Evolutionary conservation across 2,329 filamentous ascomycete species (phyloP).

Genomic region (Fusarium chuoi): DNA sequence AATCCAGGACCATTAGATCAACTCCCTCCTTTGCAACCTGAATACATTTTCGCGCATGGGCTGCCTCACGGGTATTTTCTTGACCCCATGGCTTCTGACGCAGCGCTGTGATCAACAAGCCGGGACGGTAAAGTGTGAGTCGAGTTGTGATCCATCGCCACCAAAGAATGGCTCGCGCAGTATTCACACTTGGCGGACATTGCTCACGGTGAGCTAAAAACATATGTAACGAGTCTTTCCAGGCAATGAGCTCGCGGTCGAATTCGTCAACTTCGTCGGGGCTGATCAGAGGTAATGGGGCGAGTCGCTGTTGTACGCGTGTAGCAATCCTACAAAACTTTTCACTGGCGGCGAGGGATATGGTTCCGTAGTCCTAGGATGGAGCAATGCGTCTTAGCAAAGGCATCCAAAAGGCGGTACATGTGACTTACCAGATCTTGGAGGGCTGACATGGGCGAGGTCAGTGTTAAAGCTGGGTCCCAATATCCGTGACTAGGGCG

Average conservation of each 20-base stretch:
- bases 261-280: not conserved
- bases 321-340: not conserved
- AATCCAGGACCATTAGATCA: fast-evolving
- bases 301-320: not conserved
- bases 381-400: not conserved
- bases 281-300: not conserved
- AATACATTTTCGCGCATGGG: not conserved
- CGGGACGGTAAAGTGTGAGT: not conserved
- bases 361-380: not conserved
- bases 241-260: not conserved
- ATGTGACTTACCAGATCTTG: not conserved
- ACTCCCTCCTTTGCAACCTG: not conserved
- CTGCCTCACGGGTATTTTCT: not conserved
- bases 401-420: fast-evolving
- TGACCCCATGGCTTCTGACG: not conserved
- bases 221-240: not conserved
- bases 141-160: not conserved
- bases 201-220: not conserved
- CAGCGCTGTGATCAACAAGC: not conserved
- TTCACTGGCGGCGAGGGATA: not conserved
- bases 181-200: not conserved
- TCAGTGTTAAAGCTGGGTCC: not conserved
- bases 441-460: not conserved
- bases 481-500: not conserved
- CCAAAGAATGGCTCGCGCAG: not conserved